Conservation (phyloP, 2,329 filamentous ascomycete genomes). For the Chaetomium sp. region DNA sequence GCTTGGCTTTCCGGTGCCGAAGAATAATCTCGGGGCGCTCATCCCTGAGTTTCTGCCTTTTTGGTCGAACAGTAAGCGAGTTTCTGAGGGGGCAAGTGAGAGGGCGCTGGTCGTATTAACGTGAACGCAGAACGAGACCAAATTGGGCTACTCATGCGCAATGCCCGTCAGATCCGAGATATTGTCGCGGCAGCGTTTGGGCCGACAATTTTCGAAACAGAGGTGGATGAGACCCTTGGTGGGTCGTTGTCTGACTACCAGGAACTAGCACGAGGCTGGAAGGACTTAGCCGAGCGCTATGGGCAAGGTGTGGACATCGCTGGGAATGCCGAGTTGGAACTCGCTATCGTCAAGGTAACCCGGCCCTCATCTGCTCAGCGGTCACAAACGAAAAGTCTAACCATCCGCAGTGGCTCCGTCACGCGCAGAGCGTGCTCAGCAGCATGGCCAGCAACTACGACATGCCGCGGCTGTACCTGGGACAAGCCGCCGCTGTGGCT, state of each 20-base stretch:
- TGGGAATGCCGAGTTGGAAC: slow-evolving; percentile 36
- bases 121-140: slow-evolving; percentile 41
- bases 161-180: slow-evolving; percentile 71
- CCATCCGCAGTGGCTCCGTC: slow-evolving; percentile 53
- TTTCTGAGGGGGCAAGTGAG: background rate
- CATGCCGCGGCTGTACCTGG: slow-evolving; percentile 52
- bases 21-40: slow-evolving; percentile 84
- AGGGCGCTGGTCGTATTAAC: slow-evolving; percentile 12
- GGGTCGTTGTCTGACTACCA: slow-evolving; percentile 44
- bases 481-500: slow-evolving; percentile 33
- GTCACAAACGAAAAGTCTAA: slow-evolving; percentile 4
- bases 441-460: slow-evolving; percentile 91
- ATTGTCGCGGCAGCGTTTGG: slow-evolving; percentile 71
- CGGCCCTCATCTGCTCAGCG: too few relatives aligned
- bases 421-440: slow-evolving; percentile 75
- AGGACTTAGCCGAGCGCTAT: slow-evolving; percentile 23
- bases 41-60: slow-evolving; percentile 72
- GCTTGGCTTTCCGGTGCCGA: slow-evolving; percentile 78
- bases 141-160: slow-evolving; percentile 64
- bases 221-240: slow-evolving; percentile 20
- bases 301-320: slow-evolving; percentile 18
- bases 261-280: slow-evolving; percentile 65
- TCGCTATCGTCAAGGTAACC: slow-evolving; percentile 37
- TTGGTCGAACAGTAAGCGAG: slow-evolving; percentile 56
- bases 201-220: slow-evolving; percentile 35